These are phyloP conservation scores for Yueomyces sinensis DNA, from an alignment of 805 yeast species.

Conservation along the genomic window DNA sequence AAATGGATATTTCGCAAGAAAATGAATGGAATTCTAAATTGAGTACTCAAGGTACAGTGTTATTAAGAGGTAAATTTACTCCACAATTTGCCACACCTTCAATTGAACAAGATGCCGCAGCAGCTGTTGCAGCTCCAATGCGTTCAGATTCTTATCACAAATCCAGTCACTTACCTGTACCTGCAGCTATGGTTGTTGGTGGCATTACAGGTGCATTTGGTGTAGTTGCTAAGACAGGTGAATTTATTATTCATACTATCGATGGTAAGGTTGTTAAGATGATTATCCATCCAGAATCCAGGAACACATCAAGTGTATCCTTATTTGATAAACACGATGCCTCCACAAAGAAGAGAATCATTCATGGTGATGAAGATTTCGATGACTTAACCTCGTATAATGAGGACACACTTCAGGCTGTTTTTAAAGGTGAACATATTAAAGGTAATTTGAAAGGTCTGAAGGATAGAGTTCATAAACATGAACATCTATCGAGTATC, in stretches of 20 bases:
- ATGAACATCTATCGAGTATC: too few relatives aligned
- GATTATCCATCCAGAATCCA: neutral
- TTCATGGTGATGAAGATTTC: neutral
- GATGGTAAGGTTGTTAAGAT: neutral
- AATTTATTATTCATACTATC: neutral
- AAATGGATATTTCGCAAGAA: slow-evolving; percentile 31
- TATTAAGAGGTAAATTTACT: slow-evolving; percentile 37
- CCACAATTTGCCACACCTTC: slow-evolving; percentile 58
- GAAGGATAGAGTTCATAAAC: too few relatives aligned
- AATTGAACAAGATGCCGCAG: slow-evolving; percentile 27
- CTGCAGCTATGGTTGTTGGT: slow-evolving; percentile 24
- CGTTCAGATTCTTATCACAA: neutral
- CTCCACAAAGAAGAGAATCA: neutral
- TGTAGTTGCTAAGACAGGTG: slow-evolving; percentile 2
- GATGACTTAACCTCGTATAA: too few relatives aligned
- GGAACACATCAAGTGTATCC: neutral
- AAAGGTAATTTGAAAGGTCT: too few relatives aligned
- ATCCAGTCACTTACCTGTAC: slow-evolving; percentile 21
- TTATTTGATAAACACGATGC: too few relatives aligned
- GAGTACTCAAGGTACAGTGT: slow-evolving; percentile 46
- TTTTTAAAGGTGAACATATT: too few relatives aligned
- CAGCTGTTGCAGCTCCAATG: slow-evolving; percentile 2
- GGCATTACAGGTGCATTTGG: slow-evolving; percentile 21
- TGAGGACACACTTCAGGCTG: too few relatives aligned
- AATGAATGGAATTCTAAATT: slow-evolving; percentile 35